phyloP scores from a whole-genome alignment of 495 filamentous ascomycete genomes.

The Hypoxylon lienhwacheense region DNA sequence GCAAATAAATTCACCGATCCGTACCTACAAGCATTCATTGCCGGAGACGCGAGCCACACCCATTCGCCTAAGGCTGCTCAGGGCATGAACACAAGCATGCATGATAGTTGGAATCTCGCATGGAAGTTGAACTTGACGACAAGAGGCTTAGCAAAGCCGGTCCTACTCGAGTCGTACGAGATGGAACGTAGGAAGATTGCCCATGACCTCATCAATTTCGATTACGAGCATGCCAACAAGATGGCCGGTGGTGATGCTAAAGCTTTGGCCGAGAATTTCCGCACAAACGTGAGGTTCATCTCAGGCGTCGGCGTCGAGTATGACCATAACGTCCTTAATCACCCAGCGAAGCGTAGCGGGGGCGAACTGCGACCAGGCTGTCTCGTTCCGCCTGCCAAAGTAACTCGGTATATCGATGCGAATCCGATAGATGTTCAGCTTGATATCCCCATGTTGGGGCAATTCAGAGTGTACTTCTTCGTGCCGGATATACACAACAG shows the following conservation, averaged over 20 bases:
- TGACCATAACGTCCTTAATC: constrained; percentile 59
- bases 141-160: constrained; percentile 56
- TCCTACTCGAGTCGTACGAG: constrained; percentile 65
- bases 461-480: constrained; percentile 70
- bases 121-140: constrained; percentile 72
- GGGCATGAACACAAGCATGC: constrained; percentile 75
- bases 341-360: constrained; percentile 40
- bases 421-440: constrained; percentile 73
- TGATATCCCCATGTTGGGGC: constrained; percentile 69
- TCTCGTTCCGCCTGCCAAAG: constrained; percentile 64
- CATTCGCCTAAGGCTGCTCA: constrained; percentile 76
- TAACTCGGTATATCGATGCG: constrained; percentile 67
- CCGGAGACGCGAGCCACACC: constrained; percentile 74
- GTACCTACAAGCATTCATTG: constrained; percentile 63
- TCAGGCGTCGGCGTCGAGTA: constrained; percentile 69
- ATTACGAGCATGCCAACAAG: constrained; percentile 61
- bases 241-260: constrained; percentile 60
- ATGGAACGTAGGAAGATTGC: constrained; percentile 65
- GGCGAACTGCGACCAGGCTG: constrained; percentile 58
- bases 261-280: constrained; percentile 63
- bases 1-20: constrained; percentile 60
- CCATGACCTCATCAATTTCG: constrained; percentile 67
- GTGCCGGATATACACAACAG: constrained; percentile 58
- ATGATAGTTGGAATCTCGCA: constrained; percentile 73
- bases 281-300: constrained; percentile 67